Evolutionary conservation across 306 rosid species (phyloP).

Genomic region (Cicer judaicum): DNA sequence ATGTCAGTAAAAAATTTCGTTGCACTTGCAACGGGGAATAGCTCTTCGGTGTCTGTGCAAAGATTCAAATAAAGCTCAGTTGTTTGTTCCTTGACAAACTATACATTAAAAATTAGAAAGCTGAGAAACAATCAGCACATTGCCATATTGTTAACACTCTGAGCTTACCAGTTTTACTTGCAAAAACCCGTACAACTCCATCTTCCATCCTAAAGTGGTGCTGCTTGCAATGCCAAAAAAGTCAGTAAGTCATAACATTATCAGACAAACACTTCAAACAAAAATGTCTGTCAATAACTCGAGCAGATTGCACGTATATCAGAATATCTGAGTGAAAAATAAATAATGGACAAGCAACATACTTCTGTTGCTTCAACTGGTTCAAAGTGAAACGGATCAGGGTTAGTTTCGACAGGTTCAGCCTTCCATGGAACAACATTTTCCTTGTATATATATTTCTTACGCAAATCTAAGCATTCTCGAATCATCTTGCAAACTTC

Average conservation of each 20-base stretch:
- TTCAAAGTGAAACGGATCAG: constrained; percentile 58
- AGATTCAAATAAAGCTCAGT: constrained; percentile 40
- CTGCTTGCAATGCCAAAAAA: constrained; percentile 53
- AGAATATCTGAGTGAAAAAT: constrained; percentile 29
- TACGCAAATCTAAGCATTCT: constrained; percentile 59
- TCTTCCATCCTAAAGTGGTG: constrained; percentile 76
- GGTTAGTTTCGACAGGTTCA: constrained; percentile 43
- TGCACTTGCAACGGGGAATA: constrained; percentile 79
- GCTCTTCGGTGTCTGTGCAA: constrained; percentile 64
- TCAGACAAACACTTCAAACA: constrained; percentile 34
- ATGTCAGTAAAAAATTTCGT: constrained; percentile 81
- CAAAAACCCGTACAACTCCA: constrained; percentile 72
- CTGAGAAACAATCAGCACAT: constrained; percentile 10
- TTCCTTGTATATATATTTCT: constrained; percentile 59
- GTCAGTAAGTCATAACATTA: constrained; percentile 33
- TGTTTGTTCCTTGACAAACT: constrained; percentile 23
- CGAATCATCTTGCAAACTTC: constrained; percentile 57
- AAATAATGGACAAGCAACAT: constrained; percentile 40
- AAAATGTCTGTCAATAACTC: constrained; percentile 22
- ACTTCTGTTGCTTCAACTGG: constrained; percentile 54
- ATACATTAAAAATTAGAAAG: constrained; percentile 14
- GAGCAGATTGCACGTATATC: constrained; percentile 29
- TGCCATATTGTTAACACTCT: constrained; percentile 19
- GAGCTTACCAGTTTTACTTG: constrained; percentile 67
- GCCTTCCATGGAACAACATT: constrained; percentile 50